phyloP scores from a whole-genome alignment of 164 flowering plant species.

The Stephania cephalantha region DNA sequence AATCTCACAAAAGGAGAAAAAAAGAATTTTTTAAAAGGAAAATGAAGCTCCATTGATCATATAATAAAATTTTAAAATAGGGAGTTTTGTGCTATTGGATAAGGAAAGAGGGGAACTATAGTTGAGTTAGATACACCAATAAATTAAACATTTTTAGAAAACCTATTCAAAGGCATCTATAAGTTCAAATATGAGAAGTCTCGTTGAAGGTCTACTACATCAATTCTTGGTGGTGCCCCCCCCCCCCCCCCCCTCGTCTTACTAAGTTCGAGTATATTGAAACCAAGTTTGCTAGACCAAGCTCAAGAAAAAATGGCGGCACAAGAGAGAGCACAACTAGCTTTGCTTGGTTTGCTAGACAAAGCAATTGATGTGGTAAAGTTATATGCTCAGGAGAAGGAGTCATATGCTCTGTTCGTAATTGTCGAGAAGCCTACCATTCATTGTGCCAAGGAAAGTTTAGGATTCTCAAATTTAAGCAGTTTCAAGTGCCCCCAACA shows the following conservation, averaged over 20 bases:
- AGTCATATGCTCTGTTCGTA: slow-evolving; percentile 54
- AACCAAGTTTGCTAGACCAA: slow-evolving; percentile 62
- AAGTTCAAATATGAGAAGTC: slow-evolving; percentile 16
- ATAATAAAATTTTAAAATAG: background rate
- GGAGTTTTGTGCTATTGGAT: background rate
- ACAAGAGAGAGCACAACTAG: slow-evolving; percentile 16
- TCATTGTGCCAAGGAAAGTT: slow-evolving; percentile 38
- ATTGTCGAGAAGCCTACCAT: slow-evolving; percentile 59
- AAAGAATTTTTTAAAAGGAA: too few species aligned
- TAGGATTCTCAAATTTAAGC: slow-evolving; percentile 28
- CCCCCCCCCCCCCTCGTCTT: too few species aligned
- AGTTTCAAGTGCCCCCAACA: slow-evolving; percentile 90
- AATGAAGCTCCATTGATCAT: too few species aligned
- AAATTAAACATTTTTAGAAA: background rate
- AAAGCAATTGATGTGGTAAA: slow-evolving; percentile 29
- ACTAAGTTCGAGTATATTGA: slow-evolving; percentile 67
- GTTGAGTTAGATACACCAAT: background rate
- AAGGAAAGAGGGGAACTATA: background rate
- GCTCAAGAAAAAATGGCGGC: slow-evolving; percentile 65
- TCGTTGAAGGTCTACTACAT: slow-evolving; percentile 66
- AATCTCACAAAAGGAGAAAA: background rate
- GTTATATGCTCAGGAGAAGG: slow-evolving; percentile 51
- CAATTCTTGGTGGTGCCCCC: slow-evolving; percentile 62
- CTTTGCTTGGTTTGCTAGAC: too few species aligned
- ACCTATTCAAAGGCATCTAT: background rate